Evolutionary conservation across 2,329 filamentous ascomycete species (phyloP).

Genomic region (Triangularia setosa): DNA sequence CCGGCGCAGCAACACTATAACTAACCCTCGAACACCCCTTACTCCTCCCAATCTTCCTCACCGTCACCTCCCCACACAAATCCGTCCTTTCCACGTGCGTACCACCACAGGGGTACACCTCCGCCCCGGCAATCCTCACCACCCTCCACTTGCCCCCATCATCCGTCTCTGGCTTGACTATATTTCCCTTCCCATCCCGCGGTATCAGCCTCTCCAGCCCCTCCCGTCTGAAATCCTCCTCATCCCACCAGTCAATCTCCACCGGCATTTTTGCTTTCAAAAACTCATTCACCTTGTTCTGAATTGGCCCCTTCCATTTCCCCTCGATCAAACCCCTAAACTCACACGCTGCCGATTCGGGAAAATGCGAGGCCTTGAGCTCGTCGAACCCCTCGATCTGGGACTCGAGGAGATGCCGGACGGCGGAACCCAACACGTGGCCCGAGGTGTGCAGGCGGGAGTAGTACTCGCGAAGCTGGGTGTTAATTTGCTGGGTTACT

Average conservation of each 20-base stretch:
- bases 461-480: slow-evolving; percentile 51
- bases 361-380: slow-evolving; percentile 68
- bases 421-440: slow-evolving; percentile 66
- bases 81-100: slow-evolving; percentile 65
- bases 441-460: slow-evolving; percentile 71
- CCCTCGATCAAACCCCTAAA: slow-evolving; percentile 65
- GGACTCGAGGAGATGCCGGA: slow-evolving; percentile 53
- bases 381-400: slow-evolving; percentile 56
- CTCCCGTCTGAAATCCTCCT: slow-evolving; percentile 53
- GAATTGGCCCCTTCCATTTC: slow-evolving; percentile 59
- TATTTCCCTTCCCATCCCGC: slow-evolving; percentile 34
- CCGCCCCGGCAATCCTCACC: slow-evolving; percentile 64
- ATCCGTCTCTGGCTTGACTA: background rate
- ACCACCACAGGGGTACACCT: slow-evolving; percentile 70
- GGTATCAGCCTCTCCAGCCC: slow-evolving; percentile 55
- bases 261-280: slow-evolving; percentile 54
- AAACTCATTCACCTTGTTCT: slow-evolving; percentile 57
- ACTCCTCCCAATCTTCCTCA: slow-evolving; percentile 63
- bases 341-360: slow-evolving; percentile 62
- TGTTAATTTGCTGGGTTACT: slow-evolving; percentile 57
- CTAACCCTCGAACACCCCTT: slow-evolving; percentile 62
- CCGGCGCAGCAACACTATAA: slow-evolving; percentile 29
- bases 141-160: slow-evolving; percentile 56
- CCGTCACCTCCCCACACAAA: slow-evolving; percentile 54
- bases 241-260: slow-evolving; percentile 60